These are phyloP conservation scores for Trichoderma asperellum DNA, from an alignment of 2,329 filamentous ascomycete species.

Conservation along the genomic window DNA sequence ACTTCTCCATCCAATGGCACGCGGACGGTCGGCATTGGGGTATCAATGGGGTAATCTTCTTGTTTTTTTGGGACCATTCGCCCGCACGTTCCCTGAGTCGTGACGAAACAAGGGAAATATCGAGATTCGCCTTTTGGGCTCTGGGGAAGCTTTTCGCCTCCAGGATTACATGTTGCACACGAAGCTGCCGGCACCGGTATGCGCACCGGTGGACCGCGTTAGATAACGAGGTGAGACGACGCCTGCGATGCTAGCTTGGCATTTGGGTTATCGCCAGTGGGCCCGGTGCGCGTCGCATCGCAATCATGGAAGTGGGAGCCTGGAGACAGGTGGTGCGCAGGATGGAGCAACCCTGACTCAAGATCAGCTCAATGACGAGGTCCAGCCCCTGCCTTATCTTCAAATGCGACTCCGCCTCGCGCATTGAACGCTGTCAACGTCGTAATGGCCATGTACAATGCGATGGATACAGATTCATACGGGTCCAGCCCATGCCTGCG, in stretches of 20 bases:
- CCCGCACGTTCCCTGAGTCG: not conserved
- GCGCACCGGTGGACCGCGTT: slow-evolving; percentile 8
- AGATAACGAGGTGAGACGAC: slow-evolving; percentile 19
- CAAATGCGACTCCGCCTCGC: slow-evolving; percentile 4
- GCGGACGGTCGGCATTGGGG: not conserved
- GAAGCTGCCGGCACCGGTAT: not conserved
- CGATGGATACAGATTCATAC: slow-evolving; percentile 1
- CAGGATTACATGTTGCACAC: not conserved
- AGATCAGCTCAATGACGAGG: not conserved
- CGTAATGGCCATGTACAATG: slow-evolving; percentile 13
- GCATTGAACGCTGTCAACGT: slow-evolving; percentile 6
- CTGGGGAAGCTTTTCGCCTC: slow-evolving; percentile 9
- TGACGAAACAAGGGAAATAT: slow-evolving; percentile 1
- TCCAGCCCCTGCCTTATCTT: slow-evolving; percentile 25
- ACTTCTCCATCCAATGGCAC: slow-evolving; percentile 11
- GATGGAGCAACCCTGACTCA: slow-evolving; percentile 20
- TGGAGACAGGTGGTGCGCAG: slow-evolving; percentile 12
- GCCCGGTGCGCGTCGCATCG: slow-evolving; percentile 15
- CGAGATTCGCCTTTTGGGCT: slow-evolving; percentile 14
- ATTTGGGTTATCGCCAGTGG: slow-evolving; percentile 23
- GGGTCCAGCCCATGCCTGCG: slow-evolving; percentile 12
- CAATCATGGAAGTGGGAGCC: slow-evolving; percentile 18
- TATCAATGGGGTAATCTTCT: not conserved
- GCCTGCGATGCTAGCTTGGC: slow-evolving; percentile 16
- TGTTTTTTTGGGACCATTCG: not conserved